These are phyloP conservation scores for Pyrenophora graminea DNA, from an alignment of 2,329 filamentous ascomycete genomes.

Conservation along the genomic window DNA sequence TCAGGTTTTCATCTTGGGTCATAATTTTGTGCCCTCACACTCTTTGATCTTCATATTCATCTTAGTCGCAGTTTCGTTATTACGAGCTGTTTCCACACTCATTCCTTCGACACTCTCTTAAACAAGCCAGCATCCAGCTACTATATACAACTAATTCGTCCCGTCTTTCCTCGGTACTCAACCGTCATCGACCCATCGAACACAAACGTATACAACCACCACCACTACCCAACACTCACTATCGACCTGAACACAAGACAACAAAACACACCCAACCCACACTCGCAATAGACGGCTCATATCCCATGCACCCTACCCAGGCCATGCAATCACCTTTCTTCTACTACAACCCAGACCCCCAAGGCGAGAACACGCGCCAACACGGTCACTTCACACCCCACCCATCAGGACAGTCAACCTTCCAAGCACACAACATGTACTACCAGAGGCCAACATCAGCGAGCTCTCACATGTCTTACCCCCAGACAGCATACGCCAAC, in stretches of 20 bases:
- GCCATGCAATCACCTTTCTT: conserved; percentile 78
- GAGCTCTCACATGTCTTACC: conserved; percentile 61
- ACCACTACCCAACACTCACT: conserved; percentile 13
- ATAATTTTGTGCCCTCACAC: conserved; percentile 23
- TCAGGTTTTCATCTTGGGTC: conserved; percentile 46
- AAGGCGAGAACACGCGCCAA: conserved; percentile 66
- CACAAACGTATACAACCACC: conserved; percentile 23
- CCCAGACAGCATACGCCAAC: conserved; percentile 59
- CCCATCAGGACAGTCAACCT: conserved; percentile 43
- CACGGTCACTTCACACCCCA: conserved; percentile 75
- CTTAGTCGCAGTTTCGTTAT: conserved; percentile 49
- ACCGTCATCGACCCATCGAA: conserved; percentile 6
- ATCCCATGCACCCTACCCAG: conserved; percentile 55
- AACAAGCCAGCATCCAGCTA: conserved; percentile 26
- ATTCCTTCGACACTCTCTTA: conserved; percentile 40
- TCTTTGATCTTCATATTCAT: conserved; percentile 20
- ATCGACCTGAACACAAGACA: background rate
- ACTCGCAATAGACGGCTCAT: conserved; percentile 67
- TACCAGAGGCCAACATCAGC: conserved; percentile 63
- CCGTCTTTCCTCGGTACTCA: conserved; percentile 16
- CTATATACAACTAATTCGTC: conserved; percentile 35
- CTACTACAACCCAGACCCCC: conserved; percentile 82
- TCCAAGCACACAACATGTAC: conserved; percentile 53
- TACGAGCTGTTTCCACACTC: conserved; percentile 48
- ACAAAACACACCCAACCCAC: background rate